Conservation (phyloP, 345 rosid genomes). For the Pistacia atlantica region DNA sequence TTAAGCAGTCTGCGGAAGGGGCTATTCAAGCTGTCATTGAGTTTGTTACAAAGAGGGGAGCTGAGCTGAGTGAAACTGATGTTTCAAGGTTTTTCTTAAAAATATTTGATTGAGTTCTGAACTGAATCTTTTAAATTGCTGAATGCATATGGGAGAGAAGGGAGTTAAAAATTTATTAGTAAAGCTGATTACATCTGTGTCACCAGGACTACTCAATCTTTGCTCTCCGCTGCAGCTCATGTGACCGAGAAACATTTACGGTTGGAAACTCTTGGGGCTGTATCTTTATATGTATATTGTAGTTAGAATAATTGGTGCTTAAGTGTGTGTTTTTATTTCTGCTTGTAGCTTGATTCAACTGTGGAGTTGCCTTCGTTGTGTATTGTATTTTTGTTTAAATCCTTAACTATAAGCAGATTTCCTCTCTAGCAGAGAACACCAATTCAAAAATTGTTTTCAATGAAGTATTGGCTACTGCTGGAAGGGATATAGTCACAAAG, state of each 20-base stretch:
- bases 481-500: constrained; percentile 86
- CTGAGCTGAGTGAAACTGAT: constrained; percentile 72
- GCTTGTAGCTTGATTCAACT: constrained; percentile 14
- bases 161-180: background rate
- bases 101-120: constrained; percentile 13
- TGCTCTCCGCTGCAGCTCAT: constrained; percentile 84
- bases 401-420: constrained; percentile 68
- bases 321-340: background rate
- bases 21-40: constrained; percentile 91
- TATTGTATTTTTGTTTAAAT: constrained; percentile 10
- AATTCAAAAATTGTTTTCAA: constrained; percentile 70
- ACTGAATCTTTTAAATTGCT: background rate
- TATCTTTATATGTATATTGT: constrained; percentile 46
- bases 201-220: constrained; percentile 84
- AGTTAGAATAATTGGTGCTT: constrained; percentile 10
- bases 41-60: constrained; percentile 78
- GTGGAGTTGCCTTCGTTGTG: background rate
- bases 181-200: constrained; percentile 19
- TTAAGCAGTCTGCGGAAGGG: constrained; percentile 94
- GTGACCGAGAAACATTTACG: constrained; percentile 87
- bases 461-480: constrained; percentile 86
- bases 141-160: background rate
- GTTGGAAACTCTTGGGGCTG: constrained; percentile 90
- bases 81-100: constrained; percentile 59
- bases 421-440: constrained; percentile 83